phyloP scores from a whole-genome alignment of 2,329 filamentous ascomycete species.

The Claviceps monticola region DNA sequence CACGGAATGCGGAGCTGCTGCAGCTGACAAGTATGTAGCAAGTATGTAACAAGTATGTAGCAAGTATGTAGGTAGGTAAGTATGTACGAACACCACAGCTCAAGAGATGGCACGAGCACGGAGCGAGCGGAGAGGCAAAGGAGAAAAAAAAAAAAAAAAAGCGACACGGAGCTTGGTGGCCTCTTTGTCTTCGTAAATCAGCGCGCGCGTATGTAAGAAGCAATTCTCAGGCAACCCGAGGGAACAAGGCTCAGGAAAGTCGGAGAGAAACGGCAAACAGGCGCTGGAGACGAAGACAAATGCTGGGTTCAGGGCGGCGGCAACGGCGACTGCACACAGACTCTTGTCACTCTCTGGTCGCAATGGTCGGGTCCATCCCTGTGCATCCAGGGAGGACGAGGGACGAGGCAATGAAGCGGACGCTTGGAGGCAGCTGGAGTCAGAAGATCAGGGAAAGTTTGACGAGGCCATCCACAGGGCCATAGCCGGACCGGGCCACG shows the following conservation, averaged over 20 bases:
- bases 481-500: constrained; percentile 1
- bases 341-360: too few relatives aligned
- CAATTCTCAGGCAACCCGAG: not conserved
- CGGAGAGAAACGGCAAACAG: not conserved
- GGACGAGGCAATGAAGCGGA: not conserved
- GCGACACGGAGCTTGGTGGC: not conserved
- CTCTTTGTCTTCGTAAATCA: not conserved
- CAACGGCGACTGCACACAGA: constrained; percentile 4
- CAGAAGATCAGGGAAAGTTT: constrained; percentile 1
- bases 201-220: constrained; percentile 2
- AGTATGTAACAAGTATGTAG: too few relatives aligned
- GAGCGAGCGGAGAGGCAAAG: not conserved
- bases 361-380: not conserved
- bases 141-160: not conserved
- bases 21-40: too few relatives aligned
- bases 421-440: not conserved
- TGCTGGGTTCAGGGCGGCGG: not conserved
- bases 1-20: not conserved
- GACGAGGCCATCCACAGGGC: not conserved
- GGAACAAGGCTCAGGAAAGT: not conserved
- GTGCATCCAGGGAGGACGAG: not conserved
- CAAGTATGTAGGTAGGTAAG: too few relatives aligned
- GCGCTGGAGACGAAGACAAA: too few relatives aligned
- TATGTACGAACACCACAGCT: constrained; percentile 1
- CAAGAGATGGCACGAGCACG: constrained; percentile 4